These are phyloP conservation scores for Pleurotus tuber-regium DNA, from an alignment of 768 basidiomycete species.

Conservation along the genomic window DNA sequence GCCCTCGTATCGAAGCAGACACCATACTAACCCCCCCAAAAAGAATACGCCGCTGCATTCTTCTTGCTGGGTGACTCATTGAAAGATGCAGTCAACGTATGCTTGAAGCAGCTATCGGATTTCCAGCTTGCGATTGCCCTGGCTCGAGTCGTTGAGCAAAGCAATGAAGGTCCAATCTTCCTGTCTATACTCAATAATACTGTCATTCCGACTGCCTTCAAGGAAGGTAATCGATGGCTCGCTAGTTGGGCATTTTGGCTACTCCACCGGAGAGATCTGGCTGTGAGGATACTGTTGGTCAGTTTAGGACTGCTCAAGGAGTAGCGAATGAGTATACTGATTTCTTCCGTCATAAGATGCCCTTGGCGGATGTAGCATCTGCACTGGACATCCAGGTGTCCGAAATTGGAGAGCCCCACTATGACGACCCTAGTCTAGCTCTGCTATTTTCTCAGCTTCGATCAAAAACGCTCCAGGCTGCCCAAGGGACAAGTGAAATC, in stretches of 20 bases:
- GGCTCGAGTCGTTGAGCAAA: conserved; percentile 80
- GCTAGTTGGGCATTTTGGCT: conserved; percentile 98
- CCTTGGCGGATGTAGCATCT: conserved; percentile 68
- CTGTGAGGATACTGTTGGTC: conserved; percentile 88
- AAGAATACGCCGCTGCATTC: conserved; percentile 98
- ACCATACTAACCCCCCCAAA: neutral
- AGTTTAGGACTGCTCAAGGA: conserved; percentile 29
- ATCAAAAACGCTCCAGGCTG: conserved; percentile 88
- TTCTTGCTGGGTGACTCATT: conserved; percentile 88
- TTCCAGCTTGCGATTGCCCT: conserved; percentile 89
- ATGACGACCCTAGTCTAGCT: conserved; percentile 92
- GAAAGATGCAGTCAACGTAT: conserved; percentile 90
- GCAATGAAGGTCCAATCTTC: conserved; percentile 78
- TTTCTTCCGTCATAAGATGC: conserved; percentile 48
- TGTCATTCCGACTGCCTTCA: conserved; percentile 83
- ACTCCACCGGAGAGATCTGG: conserved; percentile 81
- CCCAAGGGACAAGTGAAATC: conserved; percentile 90
- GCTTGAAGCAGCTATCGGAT: conserved; percentile 83
- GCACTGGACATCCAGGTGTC: conserved; percentile 50
- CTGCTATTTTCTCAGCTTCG: conserved; percentile 88
- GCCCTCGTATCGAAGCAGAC: neutral
- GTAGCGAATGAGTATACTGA: neutral
- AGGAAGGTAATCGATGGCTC: conserved; percentile 87
- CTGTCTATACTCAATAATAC: conserved; percentile 65
- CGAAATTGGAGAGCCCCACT: conserved; percentile 81